Base-by-base conservation (phyloP, 2,329 filamentous ascomycete species). In the Coccinonectria pachysandricola region DNA sequence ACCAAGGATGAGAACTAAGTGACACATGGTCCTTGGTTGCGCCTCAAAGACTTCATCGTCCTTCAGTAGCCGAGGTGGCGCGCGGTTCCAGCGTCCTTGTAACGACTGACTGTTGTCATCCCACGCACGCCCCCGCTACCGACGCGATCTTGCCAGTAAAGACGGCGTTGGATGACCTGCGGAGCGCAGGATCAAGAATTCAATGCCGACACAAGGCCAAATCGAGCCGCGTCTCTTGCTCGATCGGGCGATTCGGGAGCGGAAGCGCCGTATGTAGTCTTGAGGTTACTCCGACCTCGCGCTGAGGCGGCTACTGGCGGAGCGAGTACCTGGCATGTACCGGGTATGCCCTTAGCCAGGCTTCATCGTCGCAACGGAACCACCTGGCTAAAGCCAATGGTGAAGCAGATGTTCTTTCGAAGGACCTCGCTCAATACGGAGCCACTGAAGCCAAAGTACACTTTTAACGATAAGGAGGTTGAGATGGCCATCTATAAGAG, bases 11-110 rank as follows among this genome's bases (percentile, higher is more conserved):
- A 19, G 10, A 10, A 19, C 10, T 7, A 7, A 19, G 7, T 7
- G 7, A 19, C 17, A 19, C 7, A 19, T 19, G 17, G 7, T 7
- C 17, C 17, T n/a, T n/a, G n/a, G n/a, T n/a, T n/a, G n/a, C n/a
- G n/a, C n/a, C n/a, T n/a, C n/a, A n/a, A n/a, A n/a, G n/a, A n/a
- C n/a, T n/a, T n/a, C 7, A 19, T 10, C 17, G 17, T 19, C 17
- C 10, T 19, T 45, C 37, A 45, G 30, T 39, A 46, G 35, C 43
- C 43, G 43, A 46, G 37, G 39, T 46, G 43, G 43, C 43, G 43
- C 37, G 37, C 28, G n/a, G n/a, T 32, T 23, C 32, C 23, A 37
- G 24, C 43, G 35, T 30, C 23, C 29, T 37, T 39, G 40, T 40
- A 44, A 41, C 24, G 45, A 46, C 43, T 28, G 37, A 19, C 31